A percentile compares a stretch with the other conserved stretches of the same genome.
These are phyloP conservation scores for Talaromyces amestolkiae DNA, from an alignment of 2,329 filamentous ascomycete genomes.

Conservation along the genomic window DNA sequence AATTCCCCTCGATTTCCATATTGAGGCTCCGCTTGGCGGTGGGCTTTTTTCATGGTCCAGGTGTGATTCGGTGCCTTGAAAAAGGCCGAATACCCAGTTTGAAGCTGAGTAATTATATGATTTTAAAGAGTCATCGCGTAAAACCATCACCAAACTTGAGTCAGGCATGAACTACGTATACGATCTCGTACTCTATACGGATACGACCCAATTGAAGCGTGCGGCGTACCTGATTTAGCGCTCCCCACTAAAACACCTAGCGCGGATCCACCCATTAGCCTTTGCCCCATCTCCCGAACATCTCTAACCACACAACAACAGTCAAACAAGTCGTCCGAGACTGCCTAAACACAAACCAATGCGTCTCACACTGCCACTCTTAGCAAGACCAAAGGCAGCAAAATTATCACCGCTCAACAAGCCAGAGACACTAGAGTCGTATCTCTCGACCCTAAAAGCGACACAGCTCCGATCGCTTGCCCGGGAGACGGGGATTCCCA, in stretches of 20 bases:
- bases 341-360: background rate
- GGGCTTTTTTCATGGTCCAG: too few species aligned
- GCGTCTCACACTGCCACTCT: conserved; percentile 2
- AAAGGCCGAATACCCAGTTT: too few species aligned
- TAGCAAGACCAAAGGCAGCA: background rate
- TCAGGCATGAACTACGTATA: too few species aligned
- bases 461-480: conserved; percentile 59
- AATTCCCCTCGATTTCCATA: background rate
- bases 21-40: background rate
- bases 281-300: background rate
- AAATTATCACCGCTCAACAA: background rate
- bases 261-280: background rate
- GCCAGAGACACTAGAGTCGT: background rate
- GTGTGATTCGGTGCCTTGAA: too few species aligned
- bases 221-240: background rate
- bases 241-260: background rate
- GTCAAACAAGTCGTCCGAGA: background rate
- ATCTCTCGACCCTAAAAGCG: conserved; percentile 47
- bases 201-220: background rate
- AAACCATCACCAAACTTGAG: too few species aligned
- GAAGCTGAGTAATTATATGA: too few species aligned
- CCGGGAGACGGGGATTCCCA: conserved; percentile 58
- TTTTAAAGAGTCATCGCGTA: too few species aligned
- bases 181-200: too few species aligned
- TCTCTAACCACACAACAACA: background rate